Base-by-base conservation (phyloP, 768 basidiomycete genomes). In the Tephrocybe sp. region DNA sequence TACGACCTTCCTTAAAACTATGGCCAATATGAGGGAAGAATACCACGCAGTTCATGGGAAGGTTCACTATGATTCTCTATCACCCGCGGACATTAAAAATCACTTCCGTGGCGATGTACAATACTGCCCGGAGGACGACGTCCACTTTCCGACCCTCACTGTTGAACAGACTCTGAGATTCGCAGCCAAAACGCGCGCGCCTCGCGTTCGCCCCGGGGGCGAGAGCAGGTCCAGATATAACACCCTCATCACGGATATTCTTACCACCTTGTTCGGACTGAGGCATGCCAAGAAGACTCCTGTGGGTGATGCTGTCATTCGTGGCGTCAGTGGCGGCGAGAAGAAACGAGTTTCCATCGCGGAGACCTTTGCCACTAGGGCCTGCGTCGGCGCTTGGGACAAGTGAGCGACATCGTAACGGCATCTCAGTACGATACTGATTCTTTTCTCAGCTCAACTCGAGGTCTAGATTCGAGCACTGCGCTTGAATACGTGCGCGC, bases 81-180 rank as follows among this genome's bases (percentile, higher is more conserved):
- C 83, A 0, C 78, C 87, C 2, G 65, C 77, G 1, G 76, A 91
- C 49, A 74, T 95, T 52, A 59, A 65, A 45, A 77, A 80, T 44
- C 78, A 78, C 42, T 87, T 80, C 61, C 83, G 86, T 6, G 93
- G 92, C 13, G 91, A 91, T 57, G 84, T 89, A 2, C 79, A 81
- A 47, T 92, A 90, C 62, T 86, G 79, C 52, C 87, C 89, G 0
- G 91, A 90, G 69, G 91, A 92, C 57, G 91, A 95, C 61, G 73
- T 89, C 2, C 91, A 92, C 61, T 87, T 93, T 56, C 86, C 92
- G 2, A 87, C 86, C 9, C 76, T 96, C 12, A 89, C 86, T 2
- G 89, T 92, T 28, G 76, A 79, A 37, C 78, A 92, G 60, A 92
- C 90, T 0, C 71, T 97, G 25, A 68, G 61, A 7, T 88, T 90